Evolutionary conservation across 192 early-diverging fungal genomes (phyloP).

Genomic region (Coemansia brasiliensis): DNA sequence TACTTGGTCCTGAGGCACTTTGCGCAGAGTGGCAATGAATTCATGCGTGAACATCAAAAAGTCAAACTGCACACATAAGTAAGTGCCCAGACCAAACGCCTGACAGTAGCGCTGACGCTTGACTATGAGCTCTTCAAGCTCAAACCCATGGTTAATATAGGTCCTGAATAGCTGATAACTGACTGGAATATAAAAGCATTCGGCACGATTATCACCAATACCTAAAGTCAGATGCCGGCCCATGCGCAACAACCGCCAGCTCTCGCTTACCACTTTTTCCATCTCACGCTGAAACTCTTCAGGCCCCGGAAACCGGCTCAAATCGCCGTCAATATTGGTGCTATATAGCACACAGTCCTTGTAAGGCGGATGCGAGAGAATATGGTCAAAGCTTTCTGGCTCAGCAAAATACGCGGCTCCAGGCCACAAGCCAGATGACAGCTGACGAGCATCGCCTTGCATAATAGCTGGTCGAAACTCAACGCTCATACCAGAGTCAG

Average conservation of each 20-base stretch:
- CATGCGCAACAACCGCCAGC: slow-evolving; percentile 72
- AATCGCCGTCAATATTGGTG: slow-evolving; percentile 83
- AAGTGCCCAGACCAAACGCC: slow-evolving; percentile 84
- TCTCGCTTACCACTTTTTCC: slow-evolving; percentile 67
- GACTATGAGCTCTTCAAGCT: slow-evolving; percentile 84
- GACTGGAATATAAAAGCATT: slow-evolving; percentile 87
- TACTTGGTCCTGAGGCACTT: slow-evolving; percentile 58
- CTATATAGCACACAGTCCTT: slow-evolving; percentile 90
- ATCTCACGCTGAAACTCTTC: slow-evolving; percentile 77
- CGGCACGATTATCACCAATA: slow-evolving; percentile 90
- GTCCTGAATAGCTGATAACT: slow-evolving; percentile 78
- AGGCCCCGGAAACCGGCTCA: slow-evolving; percentile 72
- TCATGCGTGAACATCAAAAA: slow-evolving; percentile 95
- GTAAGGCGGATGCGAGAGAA: slow-evolving; percentile 92
- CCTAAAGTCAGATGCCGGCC: slow-evolving; percentile 76
- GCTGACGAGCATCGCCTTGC: slow-evolving; percentile 75
- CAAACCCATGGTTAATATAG: slow-evolving; percentile 83
- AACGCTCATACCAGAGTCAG: slow-evolving; percentile 62
- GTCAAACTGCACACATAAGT: slow-evolving; percentile 84
- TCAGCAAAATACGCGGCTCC: slow-evolving; percentile 63
- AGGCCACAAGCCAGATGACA: slow-evolving; percentile 54
- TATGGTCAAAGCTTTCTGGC: slow-evolving; percentile 77
- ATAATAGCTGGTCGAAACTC: slow-evolving; percentile 81
- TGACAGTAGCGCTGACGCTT: slow-evolving; percentile 88
- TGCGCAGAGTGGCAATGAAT: slow-evolving; percentile 81